Evolutionary conservation across 2,329 filamentous ascomycete genomes (phyloP), one percentile per base, ranked within the genome.

Genomic region (Zasmidium angulare): DNA sequence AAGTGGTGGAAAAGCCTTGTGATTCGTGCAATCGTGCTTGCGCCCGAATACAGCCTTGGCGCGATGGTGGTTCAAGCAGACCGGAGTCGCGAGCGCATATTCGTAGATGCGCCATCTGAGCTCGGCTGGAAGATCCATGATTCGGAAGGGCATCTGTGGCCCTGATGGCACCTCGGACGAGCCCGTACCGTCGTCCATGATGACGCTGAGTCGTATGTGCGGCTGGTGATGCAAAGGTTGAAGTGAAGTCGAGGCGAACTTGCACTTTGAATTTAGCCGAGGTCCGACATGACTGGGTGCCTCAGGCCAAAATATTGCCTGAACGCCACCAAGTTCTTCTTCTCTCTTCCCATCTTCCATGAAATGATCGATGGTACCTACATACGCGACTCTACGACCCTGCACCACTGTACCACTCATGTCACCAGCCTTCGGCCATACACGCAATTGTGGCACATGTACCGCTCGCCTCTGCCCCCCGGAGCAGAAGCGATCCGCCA

Each of bases 21-120:
- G n/a, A n/a, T n/a, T n/a, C n/a, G n/a, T n/a, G n/a, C n/a, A n/a
- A n/a, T n/a, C n/a, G n/a, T n/a, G n/a, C n/a, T n/a, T n/a, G n/a
- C n/a, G n/a, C n/a, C n/a, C n/a, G n/a, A n/a, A n/a, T n/a, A n/a
- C n/a, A n/a, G n/a, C n/a, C n/a, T n/a, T n/a, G n/a, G n/a, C n/a
- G n/a, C n/a, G n/a, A 3, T 43, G 12, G 36, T 43, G 36, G 14
- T 43, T 17, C 36, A 43, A 17, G 36, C 36, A 43, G 36, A 43
- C 36, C 4, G 36, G 36, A 3, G 36, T 43, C 11, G 11, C 23
- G n/a, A 55, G 53, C 21, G 53, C 53, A 20, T 23, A 40, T 40
- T 55, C 23, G 46, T 55, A 55, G 43, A 55, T 49, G 24, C 36
- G 19, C 10, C 29, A 26, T 19, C 53, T 46, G 2, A 55, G 23